Percentiles rank a stretch among this genome's conserved stretches.
phyloP scores from a whole-genome alignment of 495 filamentous ascomycete genomes.

The Wilcoxina mikolae region DNA sequence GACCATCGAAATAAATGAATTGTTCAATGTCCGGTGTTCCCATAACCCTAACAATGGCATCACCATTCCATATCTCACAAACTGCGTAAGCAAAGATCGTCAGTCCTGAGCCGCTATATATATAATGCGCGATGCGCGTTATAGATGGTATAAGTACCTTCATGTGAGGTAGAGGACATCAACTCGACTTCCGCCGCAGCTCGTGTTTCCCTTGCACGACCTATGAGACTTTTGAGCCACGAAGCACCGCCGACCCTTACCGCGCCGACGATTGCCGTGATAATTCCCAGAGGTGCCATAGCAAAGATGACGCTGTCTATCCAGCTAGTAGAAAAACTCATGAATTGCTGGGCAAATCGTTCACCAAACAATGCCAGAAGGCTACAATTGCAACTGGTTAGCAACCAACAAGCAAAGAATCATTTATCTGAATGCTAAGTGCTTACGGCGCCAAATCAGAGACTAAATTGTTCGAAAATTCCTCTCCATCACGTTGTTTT shows the following conservation, averaged over 20 bases:
- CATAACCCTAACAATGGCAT: constrained; percentile 20
- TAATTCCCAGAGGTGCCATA: constrained; percentile 40
- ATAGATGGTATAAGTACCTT: neutral
- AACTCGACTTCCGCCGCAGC: constrained; percentile 25
- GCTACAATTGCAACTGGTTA: neutral
- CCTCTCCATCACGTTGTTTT: neutral
- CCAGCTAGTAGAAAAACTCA: constrained; percentile 33
- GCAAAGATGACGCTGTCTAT: constrained; percentile 43
- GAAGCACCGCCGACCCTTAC: constrained; percentile 40
- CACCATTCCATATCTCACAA: constrained; percentile 26
- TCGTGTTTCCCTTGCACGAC: constrained; percentile 30
- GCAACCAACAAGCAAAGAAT: neutral
- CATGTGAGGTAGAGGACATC: constrained; percentile 28
- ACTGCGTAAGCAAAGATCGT: constrained; percentile 8
- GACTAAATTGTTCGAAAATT: constrained; percentile 11
- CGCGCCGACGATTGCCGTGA: constrained; percentile 40
- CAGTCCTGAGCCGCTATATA: neutral
- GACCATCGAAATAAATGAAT: constrained; percentile 9
- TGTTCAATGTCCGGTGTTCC: constrained; percentile 19
- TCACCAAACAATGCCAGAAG: constrained; percentile 43
- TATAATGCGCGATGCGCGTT: neutral
- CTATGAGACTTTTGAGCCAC: constrained; percentile 40
- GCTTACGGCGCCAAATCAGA: constrained; percentile 10
- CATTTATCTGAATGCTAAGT: neutral
- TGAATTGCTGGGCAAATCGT: constrained; percentile 41